phyloP scores from a whole-genome alignment of 108 stramenopile species.

The Skeletonema potamos region DNA sequence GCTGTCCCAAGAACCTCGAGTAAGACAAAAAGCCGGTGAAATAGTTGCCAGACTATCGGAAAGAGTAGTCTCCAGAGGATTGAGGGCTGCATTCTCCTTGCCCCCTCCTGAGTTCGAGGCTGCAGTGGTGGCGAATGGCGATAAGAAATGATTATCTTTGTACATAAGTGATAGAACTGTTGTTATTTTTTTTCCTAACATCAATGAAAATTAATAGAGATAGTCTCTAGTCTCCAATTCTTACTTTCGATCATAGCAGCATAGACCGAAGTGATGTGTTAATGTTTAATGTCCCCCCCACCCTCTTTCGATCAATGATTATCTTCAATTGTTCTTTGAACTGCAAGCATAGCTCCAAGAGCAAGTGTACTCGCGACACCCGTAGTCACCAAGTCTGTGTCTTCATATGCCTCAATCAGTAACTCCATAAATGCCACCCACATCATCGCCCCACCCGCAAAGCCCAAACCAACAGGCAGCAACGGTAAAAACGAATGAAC shows the following conservation, averaged over 20 bases:
- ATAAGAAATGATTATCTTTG: neutral
- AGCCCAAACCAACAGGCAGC: slow-evolving; percentile 95
- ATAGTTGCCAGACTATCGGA: slow-evolving; percentile 74
- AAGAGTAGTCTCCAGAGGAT: slow-evolving; percentile 61
- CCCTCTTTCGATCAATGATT: neutral
- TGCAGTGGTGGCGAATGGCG: neutral
- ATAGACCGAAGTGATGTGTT: neutral
- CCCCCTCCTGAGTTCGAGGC: slow-evolving; percentile 52
- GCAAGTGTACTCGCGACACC: slow-evolving; percentile 64
- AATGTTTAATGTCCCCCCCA: neutral
- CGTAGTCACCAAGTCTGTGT: slow-evolving; percentile 75
- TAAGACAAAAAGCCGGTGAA: slow-evolving; percentile 71
- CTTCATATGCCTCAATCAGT: slow-evolving; percentile 91
- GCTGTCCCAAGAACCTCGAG: slow-evolving; percentile 67
- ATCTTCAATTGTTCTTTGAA: slow-evolving; percentile 70
- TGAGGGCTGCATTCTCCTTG: slow-evolving; percentile 75
- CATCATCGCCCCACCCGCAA: slow-evolving; percentile 98
- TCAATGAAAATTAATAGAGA: no score
- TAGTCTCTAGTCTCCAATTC: neutral
- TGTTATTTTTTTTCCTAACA: neutral
- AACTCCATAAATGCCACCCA: slow-evolving; percentile 97
- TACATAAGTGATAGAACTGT: neutral
- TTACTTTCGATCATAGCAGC: neutral
- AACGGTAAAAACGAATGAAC: slow-evolving; percentile 93
- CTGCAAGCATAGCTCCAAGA: slow-evolving; percentile 59